phyloP scores from a whole-genome alignment of 2,329 filamentous ascomycete genomes.

The Diaporthe sp. region DNA sequence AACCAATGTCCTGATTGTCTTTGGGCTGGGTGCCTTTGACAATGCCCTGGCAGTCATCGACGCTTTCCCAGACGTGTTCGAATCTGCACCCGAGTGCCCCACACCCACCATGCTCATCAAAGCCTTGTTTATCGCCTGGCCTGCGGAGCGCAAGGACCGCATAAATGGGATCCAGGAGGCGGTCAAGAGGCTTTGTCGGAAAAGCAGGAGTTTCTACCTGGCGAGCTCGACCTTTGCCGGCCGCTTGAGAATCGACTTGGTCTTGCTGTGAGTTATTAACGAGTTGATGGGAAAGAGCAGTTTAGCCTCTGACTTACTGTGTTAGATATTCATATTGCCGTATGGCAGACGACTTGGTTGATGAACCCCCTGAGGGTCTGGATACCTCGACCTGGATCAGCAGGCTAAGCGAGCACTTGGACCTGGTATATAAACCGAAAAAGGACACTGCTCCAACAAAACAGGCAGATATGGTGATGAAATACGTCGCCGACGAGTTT shows the following conservation, averaged over 20 bases:
- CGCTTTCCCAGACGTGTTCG: conserved; percentile 72
- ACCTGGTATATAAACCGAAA: conserved; percentile 61
- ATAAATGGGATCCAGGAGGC: conserved; percentile 72
- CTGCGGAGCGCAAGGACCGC: conserved; percentile 69
- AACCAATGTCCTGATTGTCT: conserved; percentile 79
- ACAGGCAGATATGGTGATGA: conserved; percentile 35
- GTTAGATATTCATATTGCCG: conserved; percentile 79
- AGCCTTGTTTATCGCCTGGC: conserved; percentile 62
- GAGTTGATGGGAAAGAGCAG: background rate
- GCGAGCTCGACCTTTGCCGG: conserved; percentile 79
- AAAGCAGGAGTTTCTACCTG: conserved; percentile 82
- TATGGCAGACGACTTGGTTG: conserved; percentile 80
- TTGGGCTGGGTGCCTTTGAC: conserved; percentile 78
- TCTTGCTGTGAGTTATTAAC: conserved; percentile 65
- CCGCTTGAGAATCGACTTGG: conserved; percentile 75
- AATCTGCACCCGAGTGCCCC: conserved; percentile 61
- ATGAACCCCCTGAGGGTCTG: conserved; percentile 67
- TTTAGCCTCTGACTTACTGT: conserved; percentile 37
- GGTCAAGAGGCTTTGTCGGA: conserved; percentile 68
- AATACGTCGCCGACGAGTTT: conserved; percentile 64
- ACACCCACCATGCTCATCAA: conserved; percentile 64
- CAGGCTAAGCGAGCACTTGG: conserved; percentile 70
- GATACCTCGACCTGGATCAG: conserved; percentile 72
- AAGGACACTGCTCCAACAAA: conserved; percentile 45
- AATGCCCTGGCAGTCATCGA: conserved; percentile 76